Evolutionary conservation across 23 red algal genomes (phyloP), one percentile per base, ranked within the genome.

Genomic region (Cyanidiococcus yangmingshanensis): DNA sequence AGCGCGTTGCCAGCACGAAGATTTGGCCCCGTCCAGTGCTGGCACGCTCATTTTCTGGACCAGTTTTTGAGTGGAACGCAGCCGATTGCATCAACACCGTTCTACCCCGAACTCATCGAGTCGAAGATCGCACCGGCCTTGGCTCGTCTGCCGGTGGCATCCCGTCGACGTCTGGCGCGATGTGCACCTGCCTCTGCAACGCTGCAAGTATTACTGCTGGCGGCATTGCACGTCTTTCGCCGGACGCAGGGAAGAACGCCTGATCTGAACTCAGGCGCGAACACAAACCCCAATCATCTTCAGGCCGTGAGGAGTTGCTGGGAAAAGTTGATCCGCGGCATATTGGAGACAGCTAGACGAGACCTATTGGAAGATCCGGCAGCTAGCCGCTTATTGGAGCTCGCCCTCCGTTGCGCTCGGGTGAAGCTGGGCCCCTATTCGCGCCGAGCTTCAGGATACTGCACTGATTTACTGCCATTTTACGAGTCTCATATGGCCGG

Each of bases 371-470:
- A 3, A 27, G n/a, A 30, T 12, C n/a, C 63, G 12, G 21, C 63
- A 35, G 32, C 63, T 2, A 71, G 63, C 32, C 63, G 63, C 32
- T 30, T 71, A 27, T 32, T 71, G 63, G 63, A 71, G 63, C 21
- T 35, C 3, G 7, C 32, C n/a, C n/a, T 71, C 32, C 63, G 63
- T 2, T 71, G 63, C 27, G 63, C 63, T 12, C 27, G 21, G 16
- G 32, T 29, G 7, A 17, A 29, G n/a, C 27, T 7, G n/a, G 12
- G 7, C 63, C 27, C 63, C 16, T 17, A 3, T 7, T 7, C 3
- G 63, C 63, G 32, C 7, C 16, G 63, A 27, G 7, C 32, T 29
- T 71, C 32, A 35, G 16, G 16, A 71, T 7, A 25, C 7, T 7
- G 3, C n/a, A 35, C 3, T 3, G 32, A 71, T 29, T 30, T 35